Evolutionary conservation across 768 basidiomycete species (phyloP).

Genomic region (Pleurotus ostreatus): DNA sequence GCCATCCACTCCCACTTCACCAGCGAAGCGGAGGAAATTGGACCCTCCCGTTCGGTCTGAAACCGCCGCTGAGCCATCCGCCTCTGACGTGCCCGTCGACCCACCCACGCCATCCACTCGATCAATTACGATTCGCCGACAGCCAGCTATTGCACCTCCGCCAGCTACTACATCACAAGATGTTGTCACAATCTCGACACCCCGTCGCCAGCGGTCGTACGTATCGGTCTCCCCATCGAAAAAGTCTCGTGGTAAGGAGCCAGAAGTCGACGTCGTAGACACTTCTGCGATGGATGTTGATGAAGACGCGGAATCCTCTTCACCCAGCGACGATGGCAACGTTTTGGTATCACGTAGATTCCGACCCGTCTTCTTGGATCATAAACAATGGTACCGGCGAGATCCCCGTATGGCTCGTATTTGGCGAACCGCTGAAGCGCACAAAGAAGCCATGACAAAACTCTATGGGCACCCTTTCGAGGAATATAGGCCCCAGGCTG

Average conservation of each 20-base stretch:
- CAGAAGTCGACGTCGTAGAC: background rate
- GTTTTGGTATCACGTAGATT: slow-evolving; percentile 28
- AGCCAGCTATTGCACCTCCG: background rate
- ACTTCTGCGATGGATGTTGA: slow-evolving; percentile 10
- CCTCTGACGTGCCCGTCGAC: slow-evolving; percentile 2
- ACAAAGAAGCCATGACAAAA: slow-evolving; percentile 13
- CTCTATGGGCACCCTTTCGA: slow-evolving; percentile 8
- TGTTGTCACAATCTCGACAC: background rate
- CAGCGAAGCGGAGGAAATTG: slow-evolving; percentile 36
- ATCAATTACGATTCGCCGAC: slow-evolving; percentile 1
- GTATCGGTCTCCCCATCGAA: background rate
- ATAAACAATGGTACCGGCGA: slow-evolving; percentile 40
- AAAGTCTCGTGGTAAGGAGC: background rate
- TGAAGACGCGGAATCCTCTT: background rate
- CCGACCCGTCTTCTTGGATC: slow-evolving; percentile 45
- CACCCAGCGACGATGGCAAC: slow-evolving; percentile 11
- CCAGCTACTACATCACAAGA: background rate
- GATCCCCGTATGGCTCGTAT: slow-evolving; percentile 33
- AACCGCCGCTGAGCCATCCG: slow-evolving; percentile 10
- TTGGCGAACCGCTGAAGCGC: slow-evolving; percentile 23
- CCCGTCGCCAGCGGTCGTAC: background rate
- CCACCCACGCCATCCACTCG: slow-evolving; percentile 1
- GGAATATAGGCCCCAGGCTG: background rate
- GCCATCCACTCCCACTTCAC: slow-evolving; percentile 32
- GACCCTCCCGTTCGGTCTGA: slow-evolving; percentile 17